These are phyloP conservation scores for Sclerotinia borealis DNA, from an alignment of 2,329 filamentous ascomycete genomes.

Conservation along the genomic window DNA sequence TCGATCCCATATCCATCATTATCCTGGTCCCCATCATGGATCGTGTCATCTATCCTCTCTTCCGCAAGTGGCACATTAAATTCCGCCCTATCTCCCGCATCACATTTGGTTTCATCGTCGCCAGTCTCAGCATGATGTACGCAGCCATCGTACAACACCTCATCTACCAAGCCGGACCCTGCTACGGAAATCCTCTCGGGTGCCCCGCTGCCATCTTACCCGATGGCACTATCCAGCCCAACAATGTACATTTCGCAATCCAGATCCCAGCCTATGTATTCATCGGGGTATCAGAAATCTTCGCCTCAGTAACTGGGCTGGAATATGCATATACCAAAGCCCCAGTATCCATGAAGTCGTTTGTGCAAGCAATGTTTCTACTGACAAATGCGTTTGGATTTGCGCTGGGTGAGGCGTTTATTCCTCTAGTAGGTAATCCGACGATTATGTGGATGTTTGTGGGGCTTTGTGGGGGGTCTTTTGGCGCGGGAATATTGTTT, in stretches of 20 bases:
- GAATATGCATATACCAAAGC: slow-evolving; percentile 76
- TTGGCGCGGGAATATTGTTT: slow-evolving; percentile 19
- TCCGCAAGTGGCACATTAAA: slow-evolving; percentile 46
- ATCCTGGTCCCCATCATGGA: slow-evolving; percentile 48
- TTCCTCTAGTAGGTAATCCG: slow-evolving; percentile 39
- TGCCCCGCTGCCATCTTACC: neutral
- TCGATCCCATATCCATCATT: slow-evolving; percentile 55
- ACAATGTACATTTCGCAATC: slow-evolving; percentile 33
- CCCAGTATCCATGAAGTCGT: slow-evolving; percentile 70
- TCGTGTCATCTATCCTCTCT: slow-evolving; percentile 50
- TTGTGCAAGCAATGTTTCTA: slow-evolving; percentile 63
- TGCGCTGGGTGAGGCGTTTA: slow-evolving; percentile 42
- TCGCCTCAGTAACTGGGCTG: slow-evolving; percentile 54
- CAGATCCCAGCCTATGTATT: slow-evolving; percentile 44
- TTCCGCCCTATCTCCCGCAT: slow-evolving; percentile 54
- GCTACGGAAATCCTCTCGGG: slow-evolving; percentile 41
- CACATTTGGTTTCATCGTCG: slow-evolving; percentile 54
- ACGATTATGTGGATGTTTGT: slow-evolving; percentile 36
- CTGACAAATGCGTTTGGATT: slow-evolving; percentile 57
- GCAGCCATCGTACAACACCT: slow-evolving; percentile 34
- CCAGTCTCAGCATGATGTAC: slow-evolving; percentile 7
- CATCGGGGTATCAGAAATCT: slow-evolving; percentile 51
- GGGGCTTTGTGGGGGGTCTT: slow-evolving; percentile 18
- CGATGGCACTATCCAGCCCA: slow-evolving; percentile 17
- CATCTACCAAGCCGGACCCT: slow-evolving; percentile 54